Conservation (phyloP, 2,329 filamentous ascomycete species). For the Claviceps spartinae region DNA sequence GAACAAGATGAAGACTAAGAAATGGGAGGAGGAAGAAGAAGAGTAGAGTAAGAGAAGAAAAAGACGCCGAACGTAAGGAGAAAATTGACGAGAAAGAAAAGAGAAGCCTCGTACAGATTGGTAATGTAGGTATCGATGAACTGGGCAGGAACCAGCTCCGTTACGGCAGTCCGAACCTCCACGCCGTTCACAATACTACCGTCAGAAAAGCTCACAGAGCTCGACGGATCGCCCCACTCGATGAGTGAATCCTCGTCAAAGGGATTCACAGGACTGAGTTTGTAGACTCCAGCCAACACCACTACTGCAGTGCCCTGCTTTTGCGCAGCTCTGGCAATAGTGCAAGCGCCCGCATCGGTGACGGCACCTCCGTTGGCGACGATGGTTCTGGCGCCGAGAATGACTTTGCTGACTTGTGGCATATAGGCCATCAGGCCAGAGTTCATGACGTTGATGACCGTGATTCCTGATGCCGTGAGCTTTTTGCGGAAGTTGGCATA, state of each 20-base stretch:
- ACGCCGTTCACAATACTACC: slow-evolving; percentile 66
- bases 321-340: slow-evolving; percentile 74
- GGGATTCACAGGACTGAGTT: slow-evolving; percentile 79
- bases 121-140: slow-evolving; percentile 73
- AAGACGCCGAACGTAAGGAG: not conserved
- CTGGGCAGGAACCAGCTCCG: slow-evolving; percentile 69
- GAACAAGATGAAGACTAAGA: not conserved
- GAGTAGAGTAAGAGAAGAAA: not conserved
- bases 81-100: not conserved
- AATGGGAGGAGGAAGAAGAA: not conserved
- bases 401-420: slow-evolving; percentile 89
- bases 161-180: slow-evolving; percentile 65
- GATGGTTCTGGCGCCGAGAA: slow-evolving; percentile 76
- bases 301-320: slow-evolving; percentile 75
- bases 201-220: slow-evolving; percentile 64
- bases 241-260: slow-evolving; percentile 71
- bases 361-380: slow-evolving; percentile 80
- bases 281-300: slow-evolving; percentile 83
- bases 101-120: slow-evolving; percentile 40
- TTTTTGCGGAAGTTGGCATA: slow-evolving; percentile 58
- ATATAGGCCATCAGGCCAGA: slow-evolving; percentile 85
- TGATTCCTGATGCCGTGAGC: slow-evolving; percentile 62
- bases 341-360: slow-evolving; percentile 68
- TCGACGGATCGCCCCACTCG: slow-evolving; percentile 73
- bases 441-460: slow-evolving; percentile 73